Evolutionary conservation across 2,329 filamentous ascomycete species (phyloP), one percentile per base, ranked within the genome.

Genomic region (Hypoxylon sp.): DNA sequence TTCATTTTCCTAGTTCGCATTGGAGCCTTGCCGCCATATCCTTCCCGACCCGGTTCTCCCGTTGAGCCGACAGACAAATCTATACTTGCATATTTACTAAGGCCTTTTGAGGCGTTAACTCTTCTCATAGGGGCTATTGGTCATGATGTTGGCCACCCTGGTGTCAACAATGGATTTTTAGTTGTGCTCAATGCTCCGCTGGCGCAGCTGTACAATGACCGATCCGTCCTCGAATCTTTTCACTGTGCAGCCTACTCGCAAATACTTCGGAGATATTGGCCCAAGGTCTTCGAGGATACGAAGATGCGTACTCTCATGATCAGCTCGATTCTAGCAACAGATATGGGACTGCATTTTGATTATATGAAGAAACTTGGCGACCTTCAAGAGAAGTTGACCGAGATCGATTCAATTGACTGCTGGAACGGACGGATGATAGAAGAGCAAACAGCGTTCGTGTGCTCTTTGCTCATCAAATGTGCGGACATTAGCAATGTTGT

Each of bases 401-500:
- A 89, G 42, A 90, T 89, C 72, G 85, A 89, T 62, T 86, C 84
- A 54, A 87, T 88, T 3, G 89, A 93, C 63, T 88, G 87, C 7
- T 98, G 93, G 94, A 91, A 91, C 67, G 88, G 88, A 4, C 92
- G 94, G 72, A 87, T 91, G 72, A 78, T 91, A 10, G 91, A 96
- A 67, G 91, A 94, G 73, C 88, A 94, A 72, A 92, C 91, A 72
- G 89, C 92, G 8, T 82, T 98, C 51, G 84, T 92, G n/a, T 98
- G 96, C 80, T 94, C 94, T 13, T 83, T 99, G 62, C 83, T 99
- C 65, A 98, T 99, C 82, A 99, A 99, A 80, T 98, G 96, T 78
- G 96, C 96, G 42, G 96, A 99, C 79, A 98, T 99, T 77, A 98
- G 95, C 82, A 99, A 99, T 78, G 96, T 98, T 79, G 93, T 95